Conservation (phyloP, 2,329 filamentous ascomycete genomes). For the Trichophyton equinum region DNA sequence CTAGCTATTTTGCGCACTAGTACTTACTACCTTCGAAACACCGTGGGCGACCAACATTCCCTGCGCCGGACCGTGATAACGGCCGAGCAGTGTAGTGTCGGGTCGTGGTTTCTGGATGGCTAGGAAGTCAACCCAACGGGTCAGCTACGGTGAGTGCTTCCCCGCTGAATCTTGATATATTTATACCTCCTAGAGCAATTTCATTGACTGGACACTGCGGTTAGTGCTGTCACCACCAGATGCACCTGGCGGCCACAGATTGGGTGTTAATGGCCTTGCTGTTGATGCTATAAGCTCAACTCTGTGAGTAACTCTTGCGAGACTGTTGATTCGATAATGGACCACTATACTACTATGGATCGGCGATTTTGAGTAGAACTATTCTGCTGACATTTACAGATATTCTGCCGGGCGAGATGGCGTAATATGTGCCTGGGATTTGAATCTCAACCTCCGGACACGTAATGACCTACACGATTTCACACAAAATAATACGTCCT, state of each 20-base stretch:
- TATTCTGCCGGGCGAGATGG: constrained; percentile 95
- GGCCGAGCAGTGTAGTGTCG: not conserved
- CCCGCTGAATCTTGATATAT: not conserved
- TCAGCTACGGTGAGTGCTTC: constrained; percentile 53
- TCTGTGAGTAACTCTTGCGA: constrained; percentile 45
- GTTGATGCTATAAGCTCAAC: constrained; percentile 73
- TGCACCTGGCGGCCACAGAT: constrained; percentile 69
- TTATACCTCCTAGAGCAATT: constrained; percentile 3
- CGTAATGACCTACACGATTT: constrained; percentile 22
- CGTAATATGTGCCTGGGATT: constrained; percentile 89
- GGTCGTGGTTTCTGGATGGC: constrained; percentile 37
- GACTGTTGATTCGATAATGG: not conserved
- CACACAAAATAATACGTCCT: constrained; percentile 17
- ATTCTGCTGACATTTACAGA: constrained; percentile 38
- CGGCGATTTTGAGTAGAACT: constrained; percentile 8
- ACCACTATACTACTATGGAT: not conserved
- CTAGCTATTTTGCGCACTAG: not conserved
- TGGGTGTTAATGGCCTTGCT: constrained; percentile 89
- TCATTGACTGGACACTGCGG: constrained; percentile 1
- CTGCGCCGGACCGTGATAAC: not conserved
- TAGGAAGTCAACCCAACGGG: constrained; percentile 56
- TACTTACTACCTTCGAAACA: not conserved
- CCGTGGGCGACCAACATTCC: not conserved
- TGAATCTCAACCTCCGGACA: constrained; percentile 53
- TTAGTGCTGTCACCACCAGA: constrained; percentile 62